Evolutionary conservation across 495 filamentous ascomycete genomes (phyloP), one percentile per base, ranked within the genome.

Genomic region (Chaetomidium leptoderma): DNA sequence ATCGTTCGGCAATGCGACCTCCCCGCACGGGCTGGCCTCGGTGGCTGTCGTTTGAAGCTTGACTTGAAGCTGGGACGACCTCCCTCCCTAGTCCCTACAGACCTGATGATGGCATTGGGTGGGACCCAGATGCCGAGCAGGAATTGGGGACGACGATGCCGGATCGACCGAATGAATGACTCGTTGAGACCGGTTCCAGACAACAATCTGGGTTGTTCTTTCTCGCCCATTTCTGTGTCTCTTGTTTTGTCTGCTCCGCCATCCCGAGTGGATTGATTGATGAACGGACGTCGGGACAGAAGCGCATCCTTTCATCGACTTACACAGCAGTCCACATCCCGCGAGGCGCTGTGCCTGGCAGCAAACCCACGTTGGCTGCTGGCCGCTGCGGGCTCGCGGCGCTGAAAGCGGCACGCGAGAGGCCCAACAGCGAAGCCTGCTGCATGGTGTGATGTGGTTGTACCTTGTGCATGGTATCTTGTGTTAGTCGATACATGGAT

Each of bases 381-480:
- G 36, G 19, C 24, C 30, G 55, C 55, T 57, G 55, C 29, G 24
- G 23, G 30, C 47, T 37, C 21, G 56, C 37, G 56, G 56, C 56
- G 40, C 56, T 17, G 48, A 52, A 23, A 52, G 55, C 56, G 56
- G 56, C 55, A 58, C 54, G 50, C 19, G 29, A 4, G 5, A 33
- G 29, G 27, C 37, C 46, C 55, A 43, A 49, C 55, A 30, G 24
- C 36, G 35, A 27, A 30, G 47, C 46, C 37, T 14, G 24, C 27
- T 13, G 51, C 35, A 23, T n/a, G 32, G 9, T 36, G 27, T 9
- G 17, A 32, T 21, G 24, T 9, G 21, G 32, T 16, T 23, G 30
- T 33, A 36, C 32, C 5, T 14, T 26, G 47, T 3, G 17, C 11
- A 8, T 23, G 21, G 47, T 51, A 10, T 17, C 9, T 6, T 5